Conservation (phyloP, 352 stramenopile species). For the Pythium myriotylum region DNA sequence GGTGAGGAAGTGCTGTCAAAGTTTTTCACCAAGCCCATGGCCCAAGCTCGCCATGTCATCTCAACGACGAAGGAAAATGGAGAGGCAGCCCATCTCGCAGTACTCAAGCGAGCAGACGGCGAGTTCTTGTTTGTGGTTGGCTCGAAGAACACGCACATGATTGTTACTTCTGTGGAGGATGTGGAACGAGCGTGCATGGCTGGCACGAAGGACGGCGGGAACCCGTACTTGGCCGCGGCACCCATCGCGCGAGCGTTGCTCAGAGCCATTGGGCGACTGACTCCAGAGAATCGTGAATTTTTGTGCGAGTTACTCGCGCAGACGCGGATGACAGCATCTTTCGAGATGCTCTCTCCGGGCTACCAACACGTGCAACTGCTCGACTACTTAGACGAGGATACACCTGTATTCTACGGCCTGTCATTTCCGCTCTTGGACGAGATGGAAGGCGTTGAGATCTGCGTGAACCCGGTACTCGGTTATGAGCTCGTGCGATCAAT, state of each 20-base stretch:
- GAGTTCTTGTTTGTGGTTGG: conserved; percentile 70
- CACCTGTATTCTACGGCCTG: conserved; percentile 79
- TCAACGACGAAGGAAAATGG: conserved; percentile 82
- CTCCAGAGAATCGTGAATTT: conserved; percentile 38
- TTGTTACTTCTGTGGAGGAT: conserved; percentile 51
- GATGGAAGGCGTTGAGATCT: conserved; percentile 60
- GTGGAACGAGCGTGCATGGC: conserved; percentile 38
- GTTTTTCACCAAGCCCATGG: conserved; percentile 75
- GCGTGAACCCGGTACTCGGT: conserved; percentile 74
- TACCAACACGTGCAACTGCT: conserved; percentile 83
- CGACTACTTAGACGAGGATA: conserved; percentile 67
- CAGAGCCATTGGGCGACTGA: conserved; percentile 39
- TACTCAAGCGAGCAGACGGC: conserved; percentile 71
- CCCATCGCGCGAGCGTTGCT: conserved; percentile 57
- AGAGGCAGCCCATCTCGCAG: conserved; percentile 69
- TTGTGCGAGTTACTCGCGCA: conserved; percentile 81
- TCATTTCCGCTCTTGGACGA: conserved; percentile 52
- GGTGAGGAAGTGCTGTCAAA: conserved; percentile 51
- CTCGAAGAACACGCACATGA: conserved; percentile 84
- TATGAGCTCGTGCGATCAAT: conserved; percentile 58
- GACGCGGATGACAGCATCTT: conserved; percentile 72
- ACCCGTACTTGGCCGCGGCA: conserved; percentile 54
- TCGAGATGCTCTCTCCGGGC: conserved; percentile 70
- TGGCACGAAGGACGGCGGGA: conserved; percentile 25
- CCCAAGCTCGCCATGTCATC: conserved; percentile 54